A percentile compares a stretch with the other conserved stretches of the same genome.
Evolutionary conservation across 805 yeast genomes (phyloP).

Genomic region (Peterozyma xylosa): DNA sequence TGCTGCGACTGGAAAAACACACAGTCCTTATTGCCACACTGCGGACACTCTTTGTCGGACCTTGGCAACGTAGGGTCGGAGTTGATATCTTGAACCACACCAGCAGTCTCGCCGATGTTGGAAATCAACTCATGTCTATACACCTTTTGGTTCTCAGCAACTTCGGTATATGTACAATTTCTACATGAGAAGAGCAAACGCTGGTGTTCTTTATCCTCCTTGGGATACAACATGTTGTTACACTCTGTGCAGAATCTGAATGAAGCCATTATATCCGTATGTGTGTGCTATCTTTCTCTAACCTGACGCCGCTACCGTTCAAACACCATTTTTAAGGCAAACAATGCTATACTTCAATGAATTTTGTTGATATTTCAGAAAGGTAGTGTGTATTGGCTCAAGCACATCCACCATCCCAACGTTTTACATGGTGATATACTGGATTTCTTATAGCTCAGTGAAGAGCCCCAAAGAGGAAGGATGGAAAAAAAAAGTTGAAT

Average conservation of each 20-base stretch:
- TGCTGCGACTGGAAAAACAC: constrained; percentile 98
- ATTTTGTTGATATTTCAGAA: too few species aligned
- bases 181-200: constrained; percentile 85
- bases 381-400: too few species aligned
- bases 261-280: constrained; percentile 56
- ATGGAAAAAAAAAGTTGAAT: background rate
- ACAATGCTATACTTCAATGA: too few species aligned
- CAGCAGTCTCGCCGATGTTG: constrained; percentile 92
- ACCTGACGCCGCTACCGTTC: too few species aligned
- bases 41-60: constrained; percentile 88
- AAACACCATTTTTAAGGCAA: too few species aligned
- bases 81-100: constrained; percentile 93
- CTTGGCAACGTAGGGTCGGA: constrained; percentile 97
- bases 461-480: background rate
- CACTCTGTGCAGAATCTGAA: constrained; percentile 95
- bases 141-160: constrained; percentile 81
- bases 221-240: constrained; percentile 97
- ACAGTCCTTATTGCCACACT: constrained; percentile 80
- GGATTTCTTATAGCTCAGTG: too few species aligned
- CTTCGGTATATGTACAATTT: constrained; percentile 88
- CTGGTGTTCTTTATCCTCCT: constrained; percentile 80
- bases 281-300: too few species aligned
- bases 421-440: too few species aligned
- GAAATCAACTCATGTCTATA: constrained; percentile 90
- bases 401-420: too few species aligned